Evolutionary conservation across 345 rosid species (phyloP), one percentile per base, ranked within the genome.

Genomic region (Stellera chamaejasme): DNA sequence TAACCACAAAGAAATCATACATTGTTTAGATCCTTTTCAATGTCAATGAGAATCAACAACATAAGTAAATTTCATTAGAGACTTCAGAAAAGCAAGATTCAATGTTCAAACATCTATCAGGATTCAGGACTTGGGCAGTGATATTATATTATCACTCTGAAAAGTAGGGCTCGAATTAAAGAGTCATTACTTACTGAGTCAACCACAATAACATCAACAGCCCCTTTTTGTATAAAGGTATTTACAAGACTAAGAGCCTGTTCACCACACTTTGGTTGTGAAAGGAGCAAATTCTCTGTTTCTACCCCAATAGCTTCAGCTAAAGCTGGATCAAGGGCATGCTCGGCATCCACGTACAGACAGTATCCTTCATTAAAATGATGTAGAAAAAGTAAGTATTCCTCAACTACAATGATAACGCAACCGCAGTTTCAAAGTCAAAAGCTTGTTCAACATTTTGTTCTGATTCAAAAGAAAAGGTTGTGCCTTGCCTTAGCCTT

Each of bases 241-340:
- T 94, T 97, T 45, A 94, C 99, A 63, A 87, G 88, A 76, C 99
- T 79, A 13, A 94, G 90, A 39, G 97, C 99, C 59, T 94, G 97
- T 69, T 94, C 99, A 0, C 99, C 99, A 72, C 92, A 87, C 69
- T 90, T 97, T 61, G 99, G 99, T 68, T 94, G 99, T 0, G 97
- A 85, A 42, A 94, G 83, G 71, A 94, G 97, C 57, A 94, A 82
- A 57, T 90, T 87, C 65, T 87, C 82, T 3, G 99, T 94, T 63
- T 83, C 82, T 50, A 94, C 99, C 14, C 99, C 97, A 16, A 90
- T 87, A 59, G 88, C 70, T 67, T 87, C 65, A 27, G 96, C 99
- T 13, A 90, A 60, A 32, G 90, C 71, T 45, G 96, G 74, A 70
- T 94, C 99, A 74, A 94, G 99, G 59, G 99, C 96, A 82, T 94